Evolutionary conservation across 108 stramenopile genomes (phyloP).

Genomic region (Cyclostephanos tholiformis): DNA sequence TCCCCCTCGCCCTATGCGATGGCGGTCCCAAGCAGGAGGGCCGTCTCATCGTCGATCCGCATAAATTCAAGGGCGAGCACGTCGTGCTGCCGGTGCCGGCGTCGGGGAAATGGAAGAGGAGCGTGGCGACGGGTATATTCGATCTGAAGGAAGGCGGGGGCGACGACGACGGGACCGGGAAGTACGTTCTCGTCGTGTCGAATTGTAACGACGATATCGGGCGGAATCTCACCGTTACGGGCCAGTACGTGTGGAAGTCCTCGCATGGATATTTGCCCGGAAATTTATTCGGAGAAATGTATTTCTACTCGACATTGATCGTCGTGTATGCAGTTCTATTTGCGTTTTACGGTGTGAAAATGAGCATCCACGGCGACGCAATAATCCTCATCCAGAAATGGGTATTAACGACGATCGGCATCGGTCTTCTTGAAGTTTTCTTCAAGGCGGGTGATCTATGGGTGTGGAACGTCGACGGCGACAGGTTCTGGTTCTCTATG

Average conservation of each 20-base stretch:
- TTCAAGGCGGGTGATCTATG: constrained; percentile 76
- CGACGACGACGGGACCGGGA: constrained; percentile 54
- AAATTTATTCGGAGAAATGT: constrained; percentile 83
- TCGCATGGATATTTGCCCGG: constrained; percentile 85
- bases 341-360: constrained; percentile 65
- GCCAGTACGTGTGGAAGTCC: constrained; percentile 72
- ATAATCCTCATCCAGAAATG: constrained; percentile 83
- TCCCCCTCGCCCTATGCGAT: constrained; percentile 63
- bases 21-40: constrained; percentile 55
- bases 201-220: constrained; percentile 80
- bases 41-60: constrained; percentile 67
- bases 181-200: constrained; percentile 75
- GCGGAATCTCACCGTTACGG: constrained; percentile 60
- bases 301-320: constrained; percentile 65
- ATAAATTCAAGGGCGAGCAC: constrained; percentile 65
- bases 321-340: constrained; percentile 54
- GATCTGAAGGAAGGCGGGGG: constrained; percentile 32
- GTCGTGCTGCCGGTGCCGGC: constrained; percentile 65
- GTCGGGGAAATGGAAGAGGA: constrained; percentile 51
- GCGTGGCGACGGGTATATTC: constrained; percentile 55
- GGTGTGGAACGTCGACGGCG: constrained; percentile 86
- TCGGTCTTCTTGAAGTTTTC: constrained; percentile 75
- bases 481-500: constrained; percentile 65
- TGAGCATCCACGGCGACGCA: constrained; percentile 66
- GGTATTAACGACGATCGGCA: constrained; percentile 72